Evolutionary conservation across 768 basidiomycete species (phyloP).

Genomic region (Hemileccinum rubropunctum): DNA sequence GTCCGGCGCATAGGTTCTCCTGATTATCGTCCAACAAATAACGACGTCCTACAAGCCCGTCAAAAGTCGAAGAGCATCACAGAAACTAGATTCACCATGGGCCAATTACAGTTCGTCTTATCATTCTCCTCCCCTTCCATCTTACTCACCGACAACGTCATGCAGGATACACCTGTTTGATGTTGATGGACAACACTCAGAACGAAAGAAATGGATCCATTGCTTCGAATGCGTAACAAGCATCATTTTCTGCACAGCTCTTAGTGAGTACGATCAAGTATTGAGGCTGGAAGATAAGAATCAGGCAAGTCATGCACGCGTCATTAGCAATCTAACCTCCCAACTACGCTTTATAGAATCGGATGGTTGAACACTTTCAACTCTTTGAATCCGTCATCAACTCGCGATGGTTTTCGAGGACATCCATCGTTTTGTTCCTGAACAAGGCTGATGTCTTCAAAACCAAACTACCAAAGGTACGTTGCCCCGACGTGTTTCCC

Average conservation of each 20-base stretch:
- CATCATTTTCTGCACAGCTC: slow-evolving; percentile 73
- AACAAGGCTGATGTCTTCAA: slow-evolving; percentile 81
- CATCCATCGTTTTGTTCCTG: slow-evolving; percentile 61
- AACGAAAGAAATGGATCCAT: slow-evolving; percentile 82
- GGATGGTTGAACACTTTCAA: slow-evolving; percentile 70
- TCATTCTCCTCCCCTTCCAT: fast-evolving
- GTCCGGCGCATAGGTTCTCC: slow-evolving; percentile 76
- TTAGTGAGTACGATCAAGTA: slow-evolving; percentile 77
- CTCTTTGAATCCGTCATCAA: slow-evolving; percentile 80
- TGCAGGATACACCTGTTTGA: slow-evolving; percentile 68
- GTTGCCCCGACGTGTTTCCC: neutral
- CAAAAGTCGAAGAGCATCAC: slow-evolving; percentile 90
- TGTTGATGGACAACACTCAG: slow-evolving; percentile 76
- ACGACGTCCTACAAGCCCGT: slow-evolving; percentile 82
- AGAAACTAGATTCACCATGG: slow-evolving; percentile 81
- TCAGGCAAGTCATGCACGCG: slow-evolving; percentile 20
- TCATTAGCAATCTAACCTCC: neutral
- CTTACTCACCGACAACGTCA: neutral
- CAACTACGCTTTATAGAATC: slow-evolving; percentile 45
- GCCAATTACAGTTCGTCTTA: slow-evolving; percentile 51
- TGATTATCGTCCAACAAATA: slow-evolving; percentile 82
- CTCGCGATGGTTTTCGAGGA: slow-evolving; percentile 71
- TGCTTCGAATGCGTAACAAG: slow-evolving; percentile 77
- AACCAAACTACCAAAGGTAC: slow-evolving; percentile 58
- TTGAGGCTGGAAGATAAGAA: slow-evolving; percentile 56